These are phyloP conservation scores for Coemansia sp. DNA, from an alignment of 192 early-diverging fungal genomes.

Conservation along the genomic window DNA sequence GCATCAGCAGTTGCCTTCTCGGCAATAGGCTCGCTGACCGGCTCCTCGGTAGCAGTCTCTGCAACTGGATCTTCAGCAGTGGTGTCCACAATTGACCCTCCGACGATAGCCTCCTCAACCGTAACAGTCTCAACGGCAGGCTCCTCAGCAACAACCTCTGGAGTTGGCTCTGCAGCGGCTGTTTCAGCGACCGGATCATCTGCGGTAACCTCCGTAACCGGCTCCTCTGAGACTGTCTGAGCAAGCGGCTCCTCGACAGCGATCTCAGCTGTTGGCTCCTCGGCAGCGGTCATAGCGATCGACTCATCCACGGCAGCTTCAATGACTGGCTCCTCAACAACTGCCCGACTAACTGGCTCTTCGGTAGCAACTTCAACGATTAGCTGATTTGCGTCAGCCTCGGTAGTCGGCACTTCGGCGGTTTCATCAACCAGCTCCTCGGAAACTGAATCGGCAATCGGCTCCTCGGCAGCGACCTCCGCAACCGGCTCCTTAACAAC, in stretches of 20 bases:
- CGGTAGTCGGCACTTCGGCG: background rate
- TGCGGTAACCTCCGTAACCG: background rate
- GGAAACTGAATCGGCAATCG: background rate
- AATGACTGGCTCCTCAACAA: no score
- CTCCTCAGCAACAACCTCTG: background rate
- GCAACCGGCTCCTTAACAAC: constrained; percentile 1
- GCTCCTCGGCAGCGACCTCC: background rate
- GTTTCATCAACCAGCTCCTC: background rate
- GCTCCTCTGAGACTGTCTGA: background rate
- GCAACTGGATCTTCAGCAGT: no score
- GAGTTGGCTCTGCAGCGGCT: background rate
- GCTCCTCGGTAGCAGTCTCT: constrained; percentile 3
- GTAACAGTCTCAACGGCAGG: background rate
- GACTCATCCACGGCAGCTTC: no score
- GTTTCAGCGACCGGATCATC: no score
- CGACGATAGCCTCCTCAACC: no score
- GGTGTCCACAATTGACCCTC: background rate
- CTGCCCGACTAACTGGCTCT: background rate
- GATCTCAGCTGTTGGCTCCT: background rate
- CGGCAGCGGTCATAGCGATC: background rate
- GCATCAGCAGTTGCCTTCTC: background rate
- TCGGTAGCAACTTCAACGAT: background rate
- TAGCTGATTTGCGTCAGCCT: background rate
- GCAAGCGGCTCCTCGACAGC: no score
- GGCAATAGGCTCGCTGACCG: background rate